These are phyloP conservation scores for Ambrosia hybrid DNA, from an alignment of 140 eudicot genomes.

Conservation along the genomic window DNA sequence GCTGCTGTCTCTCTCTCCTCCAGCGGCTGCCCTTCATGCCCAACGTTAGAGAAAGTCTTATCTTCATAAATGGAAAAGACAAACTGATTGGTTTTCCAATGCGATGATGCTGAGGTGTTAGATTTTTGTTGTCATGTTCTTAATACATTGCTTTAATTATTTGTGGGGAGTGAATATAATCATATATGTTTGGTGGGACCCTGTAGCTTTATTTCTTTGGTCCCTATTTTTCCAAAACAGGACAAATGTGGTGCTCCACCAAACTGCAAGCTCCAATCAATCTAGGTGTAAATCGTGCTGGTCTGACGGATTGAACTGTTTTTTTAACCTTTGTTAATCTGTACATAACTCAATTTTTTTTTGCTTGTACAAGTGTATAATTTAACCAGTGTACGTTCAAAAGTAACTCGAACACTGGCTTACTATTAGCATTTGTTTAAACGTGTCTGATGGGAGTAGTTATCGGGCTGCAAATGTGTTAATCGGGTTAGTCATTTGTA, in stretches of 20 bases:
- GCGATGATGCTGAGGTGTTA: constrained; percentile 22
- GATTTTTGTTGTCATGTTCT: not conserved
- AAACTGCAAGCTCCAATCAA: not conserved
- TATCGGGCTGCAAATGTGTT: too few species aligned
- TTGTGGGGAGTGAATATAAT: not conserved
- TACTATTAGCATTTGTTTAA: too few species aligned
- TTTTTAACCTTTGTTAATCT: too few species aligned
- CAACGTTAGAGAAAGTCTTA: too few species aligned
- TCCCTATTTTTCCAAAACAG: constrained; percentile 15
- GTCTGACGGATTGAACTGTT: not conserved
- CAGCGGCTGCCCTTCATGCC: too few species aligned
- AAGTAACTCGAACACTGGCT: too few species aligned
- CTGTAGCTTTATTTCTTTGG: constrained; percentile 16
- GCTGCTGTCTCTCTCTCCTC: too few species aligned
- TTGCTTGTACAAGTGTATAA: too few species aligned
- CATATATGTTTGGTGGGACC: constrained; percentile 17
- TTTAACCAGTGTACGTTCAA: too few species aligned
- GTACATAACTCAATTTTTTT: not conserved
- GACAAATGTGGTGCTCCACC: constrained; percentile 44
- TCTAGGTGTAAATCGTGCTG: not conserved
- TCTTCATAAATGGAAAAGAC: not conserved
- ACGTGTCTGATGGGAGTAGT: too few species aligned
- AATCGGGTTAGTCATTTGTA: too few species aligned
- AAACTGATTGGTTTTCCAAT: constrained; percentile 13
- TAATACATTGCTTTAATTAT: not conserved